Conservation (phyloP, 495 filamentous ascomycete species). For the Neurospora sp. region DNA sequence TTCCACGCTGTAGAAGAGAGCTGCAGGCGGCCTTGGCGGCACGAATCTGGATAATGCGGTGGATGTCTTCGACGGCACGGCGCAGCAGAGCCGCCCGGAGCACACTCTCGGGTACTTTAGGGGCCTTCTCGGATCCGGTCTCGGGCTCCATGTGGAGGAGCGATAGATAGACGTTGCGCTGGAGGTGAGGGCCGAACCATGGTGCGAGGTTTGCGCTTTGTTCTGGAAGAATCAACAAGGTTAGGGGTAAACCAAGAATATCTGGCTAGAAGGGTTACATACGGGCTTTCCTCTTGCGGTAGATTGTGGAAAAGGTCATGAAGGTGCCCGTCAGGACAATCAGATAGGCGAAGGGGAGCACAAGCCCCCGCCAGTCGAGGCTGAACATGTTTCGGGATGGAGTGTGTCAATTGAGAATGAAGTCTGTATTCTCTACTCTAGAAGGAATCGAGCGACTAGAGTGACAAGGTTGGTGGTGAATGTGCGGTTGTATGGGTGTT, state of each 20-base stretch:
- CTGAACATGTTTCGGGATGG: slow-evolving; percentile 33
- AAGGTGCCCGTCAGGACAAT: slow-evolving; percentile 77
- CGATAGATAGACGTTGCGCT: slow-evolving; percentile 89
- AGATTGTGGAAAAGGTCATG: slow-evolving; percentile 82
- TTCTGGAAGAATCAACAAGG: slow-evolving; percentile 31
- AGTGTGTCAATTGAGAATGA: neutral
- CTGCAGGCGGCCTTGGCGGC: slow-evolving; percentile 77
- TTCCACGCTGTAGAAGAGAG: slow-evolving; percentile 74
- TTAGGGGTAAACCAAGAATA: neutral
- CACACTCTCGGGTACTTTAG: slow-evolving; percentile 72
- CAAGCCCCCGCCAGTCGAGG: slow-evolving; percentile 72
- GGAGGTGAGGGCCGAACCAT: slow-evolving; percentile 85
- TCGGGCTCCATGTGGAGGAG: slow-evolving; percentile 78
- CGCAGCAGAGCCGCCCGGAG: slow-evolving; percentile 84
- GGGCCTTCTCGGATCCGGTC: slow-evolving; percentile 54
- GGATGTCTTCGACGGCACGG: slow-evolving; percentile 84
- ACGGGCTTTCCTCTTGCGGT: slow-evolving; percentile 88
- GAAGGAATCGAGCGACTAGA: neutral
- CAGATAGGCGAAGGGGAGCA: slow-evolving; percentile 79
- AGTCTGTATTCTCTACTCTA: neutral
- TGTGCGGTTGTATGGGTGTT: neutral
- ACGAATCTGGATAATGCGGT: slow-evolving; percentile 75
- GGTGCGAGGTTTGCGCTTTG: slow-evolving; percentile 73
- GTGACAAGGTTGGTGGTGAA: neutral
- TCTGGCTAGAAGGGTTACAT: slow-evolving; percentile 21